Evolutionary conservation across 768 basidiomycete species (phyloP), one percentile per base, ranked within the genome.

Genomic region (Mycena alexandri): DNA sequence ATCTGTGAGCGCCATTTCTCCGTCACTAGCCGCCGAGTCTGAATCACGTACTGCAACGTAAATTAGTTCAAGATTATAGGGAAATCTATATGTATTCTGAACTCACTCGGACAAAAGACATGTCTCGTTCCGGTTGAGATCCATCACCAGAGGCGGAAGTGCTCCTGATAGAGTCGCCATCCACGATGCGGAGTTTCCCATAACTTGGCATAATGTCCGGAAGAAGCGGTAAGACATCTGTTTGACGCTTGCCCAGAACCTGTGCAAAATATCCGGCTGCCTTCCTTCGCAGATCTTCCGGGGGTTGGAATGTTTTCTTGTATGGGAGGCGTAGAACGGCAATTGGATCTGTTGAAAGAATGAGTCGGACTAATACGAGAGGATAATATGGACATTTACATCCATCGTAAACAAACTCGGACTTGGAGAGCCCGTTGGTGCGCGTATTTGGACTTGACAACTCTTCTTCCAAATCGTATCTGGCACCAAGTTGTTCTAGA

Each of bases 381-480:
- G n/a, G n/a, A n/a, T n/a, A n/a, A n/a, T n/a, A n/a, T n/a, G n/a
- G n/a, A n/a, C n/a, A n/a, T n/a, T n/a, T n/a, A n/a, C n/a, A n/a
- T n/a, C n/a, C n/a, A n/a, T n/a, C 46, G n/a, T 62, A 53, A 12
- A 19, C 43, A 41, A 16, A 44, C 60, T 62, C 70, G 36, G 25
- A 41, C 7, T 24, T 19, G 14, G 58, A 51, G 2, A 47, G 38
- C 6, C n/a, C 10, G n/a, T 34, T 58, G 25, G 19, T 17, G 41
- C 9, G 25, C 43, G 14, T 38, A 36, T 21, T 34, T 48, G 53
- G 41, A 29, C 14, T 21, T 17, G 47, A 54, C n/a, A 76, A 56
- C 42, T 71, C 70, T 1, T 74, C 70, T 8, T 65, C 52, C 1
- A 81, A 61, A 54, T 76, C 58, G 67, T 77, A 81, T 7, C 52